Conservation (phyloP, 2,329 filamentous ascomycete genomes). For the Cercospora zeina region DNA sequence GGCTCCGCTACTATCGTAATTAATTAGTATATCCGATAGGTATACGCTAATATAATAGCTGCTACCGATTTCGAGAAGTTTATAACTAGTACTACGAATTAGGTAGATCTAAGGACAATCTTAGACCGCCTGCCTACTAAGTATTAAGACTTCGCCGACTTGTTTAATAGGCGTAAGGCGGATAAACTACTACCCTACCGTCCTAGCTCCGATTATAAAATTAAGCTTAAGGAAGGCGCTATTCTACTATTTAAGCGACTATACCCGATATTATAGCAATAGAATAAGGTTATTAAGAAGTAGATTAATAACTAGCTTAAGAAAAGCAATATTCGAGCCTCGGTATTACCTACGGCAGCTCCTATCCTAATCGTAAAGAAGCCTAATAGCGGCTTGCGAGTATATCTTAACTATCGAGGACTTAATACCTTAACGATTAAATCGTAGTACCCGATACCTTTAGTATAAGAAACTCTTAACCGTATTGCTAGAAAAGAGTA, state of each 20-base stretch:
- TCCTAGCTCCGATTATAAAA: no score
- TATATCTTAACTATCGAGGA: conserved; percentile 36
- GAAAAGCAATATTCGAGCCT: conserved; percentile 12
- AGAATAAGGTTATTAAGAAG: conserved; percentile 20
- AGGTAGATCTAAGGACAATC: no score
- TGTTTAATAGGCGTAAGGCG: no score
- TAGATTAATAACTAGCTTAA: conserved; percentile 18
- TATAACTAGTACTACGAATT: no score
- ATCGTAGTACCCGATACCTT: conserved; percentile 30
- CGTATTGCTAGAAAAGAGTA: conserved; percentile 23
- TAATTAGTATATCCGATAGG: no score
- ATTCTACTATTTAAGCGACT: conserved; percentile 6
- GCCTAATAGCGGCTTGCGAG: conserved; percentile 20
- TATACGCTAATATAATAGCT: no score
- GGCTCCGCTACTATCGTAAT: no score
- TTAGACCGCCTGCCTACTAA: no score
- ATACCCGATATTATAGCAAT: conserved; percentile 4
- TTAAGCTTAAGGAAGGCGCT: no score
- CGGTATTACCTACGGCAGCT: not conserved
- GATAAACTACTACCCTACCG: no score
- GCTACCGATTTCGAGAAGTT: no score
- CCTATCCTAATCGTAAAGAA: conserved; percentile 18
- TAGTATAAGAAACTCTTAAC: conserved; percentile 36
- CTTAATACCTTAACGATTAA: conserved; percentile 39
- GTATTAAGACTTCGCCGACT: no score